Evolutionary conservation across 2,329 filamentous ascomycete genomes (phyloP), one percentile per base, ranked within the genome.

Genomic region (Dryadomyces sulphureus): DNA sequence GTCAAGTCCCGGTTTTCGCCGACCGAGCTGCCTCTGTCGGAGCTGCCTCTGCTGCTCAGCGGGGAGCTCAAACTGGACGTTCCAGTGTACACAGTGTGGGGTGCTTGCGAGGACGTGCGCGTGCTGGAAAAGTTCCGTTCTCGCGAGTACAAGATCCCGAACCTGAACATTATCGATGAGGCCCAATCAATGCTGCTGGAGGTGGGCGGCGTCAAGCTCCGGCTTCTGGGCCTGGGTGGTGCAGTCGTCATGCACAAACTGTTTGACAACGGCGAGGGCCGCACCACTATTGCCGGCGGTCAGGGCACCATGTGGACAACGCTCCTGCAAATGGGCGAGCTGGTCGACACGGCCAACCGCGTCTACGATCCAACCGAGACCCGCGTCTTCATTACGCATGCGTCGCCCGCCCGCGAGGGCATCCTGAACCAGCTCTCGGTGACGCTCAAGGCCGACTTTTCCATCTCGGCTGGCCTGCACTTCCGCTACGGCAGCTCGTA

Each of bases 301-400:
- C 92, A 98, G 64, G 92, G 92, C 51, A 98, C 92, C 40, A 98
- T 98, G 92, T 98, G 92, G 92, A 98, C 92, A 7, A 98, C 92
- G 7, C 70, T 98, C 25, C 67, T 98, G 53, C 92, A 98, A 66
- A 98, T 98, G 84, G 92, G 92, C 45, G 92, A 98, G 66, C 72
- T 98, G 43, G 87, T 98, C 45, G 92, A 98, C 62, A 98, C 93
- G 4, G 92, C 92, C 17, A 94, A 95, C 64, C 86, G 92, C 56
- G 92, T 98, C 49, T 98, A 96, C 65, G 92, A 98, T 60, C 92
- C 92, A 2, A 94, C 90, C 49, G 92, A 98, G 66, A 98, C 92
- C 32, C 86, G 92, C 49, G 75, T 98, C 52, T 95, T 98, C 61
- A 79, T 98, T 59, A 98, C 92, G 4, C 92, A 98, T 59, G 92